Evolutionary conservation across 805 yeast genomes (phyloP).

Genomic region (Metschnikowia matae): DNA sequence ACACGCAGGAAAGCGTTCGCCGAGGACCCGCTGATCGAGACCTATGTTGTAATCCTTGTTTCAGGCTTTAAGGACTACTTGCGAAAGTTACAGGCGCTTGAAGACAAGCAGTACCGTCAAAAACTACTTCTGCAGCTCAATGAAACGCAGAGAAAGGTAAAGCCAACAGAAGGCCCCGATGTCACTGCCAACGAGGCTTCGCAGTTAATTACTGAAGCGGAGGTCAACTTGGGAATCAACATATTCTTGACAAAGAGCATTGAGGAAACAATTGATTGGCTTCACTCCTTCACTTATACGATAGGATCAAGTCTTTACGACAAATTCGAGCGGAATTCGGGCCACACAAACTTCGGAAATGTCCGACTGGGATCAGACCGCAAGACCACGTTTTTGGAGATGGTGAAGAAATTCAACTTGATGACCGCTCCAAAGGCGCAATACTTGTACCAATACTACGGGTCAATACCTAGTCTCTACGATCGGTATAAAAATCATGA

Average conservation of each 20-base stretch:
- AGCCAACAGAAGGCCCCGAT: constrained; percentile 1
- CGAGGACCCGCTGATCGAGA: constrained; percentile 22
- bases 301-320: constrained; percentile 48
- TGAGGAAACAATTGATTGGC: constrained; percentile 48
- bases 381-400: constrained; percentile 44
- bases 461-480: constrained; percentile 33
- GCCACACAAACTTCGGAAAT: constrained; percentile 51
- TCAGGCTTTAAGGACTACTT: constrained; percentile 48
- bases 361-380: constrained; percentile 52
- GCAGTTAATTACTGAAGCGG: constrained; percentile 39
- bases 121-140: constrained; percentile 13
- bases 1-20: constrained; percentile 7
- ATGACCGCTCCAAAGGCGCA: constrained; percentile 53
- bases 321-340: constrained; percentile 49
- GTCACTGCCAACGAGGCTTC: constrained; percentile 35
- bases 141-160: constrained; percentile 1
- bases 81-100: constrained; percentile 39
- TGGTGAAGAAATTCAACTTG: constrained; percentile 53
- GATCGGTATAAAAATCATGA: constrained; percentile 21
- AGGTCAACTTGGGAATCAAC: constrained; percentile 45
- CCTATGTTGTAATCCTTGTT: constrained; percentile 40
- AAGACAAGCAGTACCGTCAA: constrained; percentile 42
- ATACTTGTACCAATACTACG: constrained; percentile 38
- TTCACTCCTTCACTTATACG: constrained; percentile 54
- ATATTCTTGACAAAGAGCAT: constrained; percentile 46